phyloP scores from a whole-genome alignment of 495 filamentous ascomycete species.

The Penicillium desertorum region DNA sequence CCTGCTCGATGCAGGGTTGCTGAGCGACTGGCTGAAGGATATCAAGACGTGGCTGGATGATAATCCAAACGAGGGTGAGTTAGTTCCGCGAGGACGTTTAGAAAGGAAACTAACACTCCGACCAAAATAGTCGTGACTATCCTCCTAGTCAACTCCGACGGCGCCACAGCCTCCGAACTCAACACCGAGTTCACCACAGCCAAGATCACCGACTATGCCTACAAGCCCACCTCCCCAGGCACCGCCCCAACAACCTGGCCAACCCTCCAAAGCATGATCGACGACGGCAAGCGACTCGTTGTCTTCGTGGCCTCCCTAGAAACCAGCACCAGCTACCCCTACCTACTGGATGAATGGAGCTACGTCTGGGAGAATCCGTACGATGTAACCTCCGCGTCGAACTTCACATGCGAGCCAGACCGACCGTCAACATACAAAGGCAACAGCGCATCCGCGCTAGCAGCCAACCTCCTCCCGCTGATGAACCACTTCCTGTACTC shows the following conservation, averaged over 20 bases:
- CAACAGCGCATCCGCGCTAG: constrained; percentile 44
- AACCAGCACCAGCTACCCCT: constrained; percentile 50
- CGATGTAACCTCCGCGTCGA: constrained; percentile 59
- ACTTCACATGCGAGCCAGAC: constrained; percentile 66
- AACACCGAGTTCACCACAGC: constrained; percentile 55
- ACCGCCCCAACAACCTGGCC: constrained; percentile 58
- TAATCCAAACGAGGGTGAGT: constrained; percentile 62
- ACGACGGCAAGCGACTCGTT: constrained; percentile 60
- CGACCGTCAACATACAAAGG: constrained; percentile 52
- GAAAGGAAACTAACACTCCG: background rate
- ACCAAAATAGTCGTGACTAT: constrained; percentile 61
- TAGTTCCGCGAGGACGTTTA: background rate
- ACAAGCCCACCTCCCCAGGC: constrained; percentile 49
- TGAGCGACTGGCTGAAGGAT: constrained; percentile 59
- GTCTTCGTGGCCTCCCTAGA: constrained; percentile 61
- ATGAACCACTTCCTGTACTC: constrained; percentile 74
- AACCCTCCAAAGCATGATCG: constrained; percentile 66
- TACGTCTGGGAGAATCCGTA: constrained; percentile 79
- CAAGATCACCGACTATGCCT: constrained; percentile 62
- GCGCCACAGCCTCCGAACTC: constrained; percentile 53
- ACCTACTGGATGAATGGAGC: constrained; percentile 71
- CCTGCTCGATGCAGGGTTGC: constrained; percentile 64
- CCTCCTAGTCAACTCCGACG: constrained; percentile 70
- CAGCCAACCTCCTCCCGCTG: constrained; percentile 54
- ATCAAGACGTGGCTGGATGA: constrained; percentile 68